Percentiles rank a stretch among this genome's conserved stretches.
These are phyloP conservation scores for Podospora fimiseda DNA, from an alignment of 495 filamentous ascomycete genomes.

Conservation along the genomic window DNA sequence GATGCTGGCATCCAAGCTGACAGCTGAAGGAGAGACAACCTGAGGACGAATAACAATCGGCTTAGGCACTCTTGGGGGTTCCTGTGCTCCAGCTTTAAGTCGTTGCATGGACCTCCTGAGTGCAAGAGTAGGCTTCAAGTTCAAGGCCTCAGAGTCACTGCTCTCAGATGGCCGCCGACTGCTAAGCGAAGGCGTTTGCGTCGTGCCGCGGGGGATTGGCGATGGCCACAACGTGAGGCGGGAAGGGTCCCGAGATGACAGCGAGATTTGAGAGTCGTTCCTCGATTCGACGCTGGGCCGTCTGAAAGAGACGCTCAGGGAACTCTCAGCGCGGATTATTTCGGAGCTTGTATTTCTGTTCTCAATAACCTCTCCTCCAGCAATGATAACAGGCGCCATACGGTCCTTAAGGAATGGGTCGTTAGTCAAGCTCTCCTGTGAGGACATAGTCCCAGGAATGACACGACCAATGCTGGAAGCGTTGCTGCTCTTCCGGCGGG, in stretches of 20 bases:
- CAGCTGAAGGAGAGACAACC: constrained; percentile 38
- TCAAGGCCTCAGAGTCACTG: constrained; percentile 41
- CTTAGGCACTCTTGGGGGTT: constrained; percentile 35
- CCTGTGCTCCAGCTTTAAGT: constrained; percentile 32
- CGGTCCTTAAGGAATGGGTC: constrained; percentile 61
- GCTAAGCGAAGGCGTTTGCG: constrained; percentile 18
- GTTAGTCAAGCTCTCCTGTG: constrained; percentile 42
- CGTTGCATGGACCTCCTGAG: constrained; percentile 48
- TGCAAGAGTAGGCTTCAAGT: constrained; percentile 42
- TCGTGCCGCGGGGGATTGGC: constrained; percentile 33
- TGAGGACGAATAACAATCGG: constrained; percentile 34
- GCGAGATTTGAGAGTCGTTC: constrained; percentile 34
- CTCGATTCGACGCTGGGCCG: constrained; percentile 48
- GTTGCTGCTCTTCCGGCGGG: constrained; percentile 55
- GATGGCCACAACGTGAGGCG: constrained; percentile 48
- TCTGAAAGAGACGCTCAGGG: constrained; percentile 47
- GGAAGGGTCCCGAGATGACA: constrained; percentile 32
- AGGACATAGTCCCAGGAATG: constrained; percentile 41
- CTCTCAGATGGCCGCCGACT: constrained; percentile 43
- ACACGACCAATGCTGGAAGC: constrained; percentile 38
- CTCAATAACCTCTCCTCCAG: constrained; percentile 61
- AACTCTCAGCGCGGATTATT: constrained; percentile 56
- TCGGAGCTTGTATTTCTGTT: constrained; percentile 49
- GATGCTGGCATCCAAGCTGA: constrained; percentile 45
- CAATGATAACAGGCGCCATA: constrained; percentile 81